Percentiles rank a stretch among this genome's conserved stretches.
Conservation (phyloP, 345 rosid genomes). For the Rhizophora apiculata region DNA sequence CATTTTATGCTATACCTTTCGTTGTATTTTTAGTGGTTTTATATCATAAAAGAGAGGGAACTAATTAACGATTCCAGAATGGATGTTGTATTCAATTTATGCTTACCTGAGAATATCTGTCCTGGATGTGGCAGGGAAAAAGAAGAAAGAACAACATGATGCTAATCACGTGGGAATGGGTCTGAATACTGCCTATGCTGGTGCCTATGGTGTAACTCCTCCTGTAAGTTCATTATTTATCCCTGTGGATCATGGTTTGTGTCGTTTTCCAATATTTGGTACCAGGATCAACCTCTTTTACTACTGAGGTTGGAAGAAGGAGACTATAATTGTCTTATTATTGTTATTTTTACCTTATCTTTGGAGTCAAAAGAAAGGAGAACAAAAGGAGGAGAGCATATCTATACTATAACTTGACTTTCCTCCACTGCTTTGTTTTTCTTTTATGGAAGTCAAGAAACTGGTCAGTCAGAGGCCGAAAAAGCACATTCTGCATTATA, state of each 20-base stretch:
- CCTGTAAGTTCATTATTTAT: constrained; percentile 51
- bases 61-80: no score
- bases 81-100: background rate
- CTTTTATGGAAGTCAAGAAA: background rate
- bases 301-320: no score
- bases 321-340: no score
- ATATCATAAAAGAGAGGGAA: no score
- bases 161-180: constrained; percentile 55
- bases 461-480: background rate
- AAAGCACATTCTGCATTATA: background rate
- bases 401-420: no score
- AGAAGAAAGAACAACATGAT: constrained; percentile 83
- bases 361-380: no score
- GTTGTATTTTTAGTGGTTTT: no score
- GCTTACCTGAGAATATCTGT: background rate
- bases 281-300: background rate
- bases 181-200: constrained; percentile 60
- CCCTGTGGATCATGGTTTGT: background rate
- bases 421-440: background rate
- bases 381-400: no score
- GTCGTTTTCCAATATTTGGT: constrained; percentile 5
- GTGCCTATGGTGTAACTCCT: constrained; percentile 77
- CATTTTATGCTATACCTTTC: no score
- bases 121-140: constrained; percentile 55
- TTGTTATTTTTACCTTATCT: no score